Evolutionary conservation across 23 red algal species (phyloP), one percentile per base, ranked within the genome.

Genomic region (Chondrus crispus): DNA sequence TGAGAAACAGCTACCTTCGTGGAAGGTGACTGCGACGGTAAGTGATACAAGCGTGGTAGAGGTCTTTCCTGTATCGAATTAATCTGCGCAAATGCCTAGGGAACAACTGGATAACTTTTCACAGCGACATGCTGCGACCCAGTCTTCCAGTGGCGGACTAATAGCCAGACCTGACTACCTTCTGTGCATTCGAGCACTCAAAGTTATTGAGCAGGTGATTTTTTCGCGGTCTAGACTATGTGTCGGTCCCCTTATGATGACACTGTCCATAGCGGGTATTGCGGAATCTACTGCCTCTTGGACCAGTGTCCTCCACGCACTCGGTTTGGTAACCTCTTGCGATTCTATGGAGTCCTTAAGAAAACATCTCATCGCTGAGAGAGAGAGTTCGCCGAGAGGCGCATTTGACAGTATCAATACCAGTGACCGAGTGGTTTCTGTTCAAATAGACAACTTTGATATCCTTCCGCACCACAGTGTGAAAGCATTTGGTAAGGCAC

Each of bases 381-480:
- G 74, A 3, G 74, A 80, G 41, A 38, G 50, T 48, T 80, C 74
- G 11, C 5, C 4, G 26, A 2, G 26, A 2, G 74, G 74, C 5
- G 74, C 74, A 3, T 80, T 80, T 28, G 74, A 80, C 7, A 51
- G 48, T 5, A 5, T 80, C 2, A 5, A 80, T 46, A 2, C 26
- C 10, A 9, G 3, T 2, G 41, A 80, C 10, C 45, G 35, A 4
- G 20, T 50, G 12, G 74, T 80, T 48, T 48, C 7, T 3, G 26
- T 80, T 49, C 40, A 80, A 26, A 80, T 46, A 12, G 74, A 80
- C 41, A 80, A 51, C 46, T 80, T 80, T 49, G 39, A 80, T 37
- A 50, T 80, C 42, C 5, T 80, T 9, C 40, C 46, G 3, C 50
- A 48, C 13, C 5, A 80, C 20, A 49, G 74, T 20, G 74, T 80